phyloP scores from a whole-genome alignment of 148 eudicot genomes.

The Hydrangea macrophylla region DNA sequence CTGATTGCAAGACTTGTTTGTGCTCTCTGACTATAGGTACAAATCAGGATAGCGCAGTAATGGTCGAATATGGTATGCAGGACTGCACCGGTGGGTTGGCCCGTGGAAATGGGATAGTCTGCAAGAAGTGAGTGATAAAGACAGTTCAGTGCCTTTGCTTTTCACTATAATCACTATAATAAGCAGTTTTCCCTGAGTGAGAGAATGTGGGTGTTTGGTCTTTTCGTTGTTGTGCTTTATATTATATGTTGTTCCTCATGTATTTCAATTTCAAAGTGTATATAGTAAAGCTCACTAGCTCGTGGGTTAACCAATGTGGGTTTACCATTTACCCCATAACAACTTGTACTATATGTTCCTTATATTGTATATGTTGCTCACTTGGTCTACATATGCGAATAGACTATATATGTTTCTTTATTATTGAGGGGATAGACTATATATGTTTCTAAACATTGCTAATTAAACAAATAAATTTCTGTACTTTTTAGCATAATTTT shows the following conservation, averaged over 20 bases:
- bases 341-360: too few species aligned
- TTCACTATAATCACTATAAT: background rate
- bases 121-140: constrained; percentile 4
- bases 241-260: background rate
- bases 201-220: background rate
- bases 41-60: background rate
- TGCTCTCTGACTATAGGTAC: background rate
- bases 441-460: too few species aligned
- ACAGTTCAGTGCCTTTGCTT: background rate
- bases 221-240: background rate
- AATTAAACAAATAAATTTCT: too few species aligned
- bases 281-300: too few species aligned
- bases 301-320: too few species aligned
- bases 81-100: constrained; percentile 9
- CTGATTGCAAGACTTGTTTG: constrained; percentile 9
- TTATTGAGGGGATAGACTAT: too few species aligned
- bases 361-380: too few species aligned
- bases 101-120: constrained; percentile 5
- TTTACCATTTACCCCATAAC: too few species aligned
- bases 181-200: background rate
- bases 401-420: too few species aligned
- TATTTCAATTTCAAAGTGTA: too few species aligned
- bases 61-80: background rate
- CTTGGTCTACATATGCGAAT: too few species aligned
- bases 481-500: too few species aligned